These are phyloP conservation scores for Elongisporangium undulatum DNA, from an alignment of 352 stramenopile genomes.

Conservation along the genomic window DNA sequence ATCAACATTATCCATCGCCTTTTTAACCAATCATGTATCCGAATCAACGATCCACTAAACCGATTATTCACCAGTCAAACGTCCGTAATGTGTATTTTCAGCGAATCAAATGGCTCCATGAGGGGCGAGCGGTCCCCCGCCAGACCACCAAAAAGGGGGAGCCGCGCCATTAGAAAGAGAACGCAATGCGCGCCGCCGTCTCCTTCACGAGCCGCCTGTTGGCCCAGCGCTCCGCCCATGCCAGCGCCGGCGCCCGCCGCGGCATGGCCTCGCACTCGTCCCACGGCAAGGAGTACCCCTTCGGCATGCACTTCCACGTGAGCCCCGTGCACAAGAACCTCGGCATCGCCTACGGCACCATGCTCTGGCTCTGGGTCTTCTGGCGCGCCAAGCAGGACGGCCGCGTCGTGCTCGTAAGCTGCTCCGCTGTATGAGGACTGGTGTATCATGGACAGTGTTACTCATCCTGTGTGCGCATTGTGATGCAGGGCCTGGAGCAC, in stretches of 20 bases:
- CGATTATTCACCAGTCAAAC: constrained; percentile 13
- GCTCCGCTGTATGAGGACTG: background rate
- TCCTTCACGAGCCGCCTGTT: constrained; percentile 53
- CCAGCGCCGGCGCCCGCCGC: constrained; percentile 22
- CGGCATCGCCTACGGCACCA: constrained; percentile 79
- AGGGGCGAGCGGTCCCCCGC: background rate
- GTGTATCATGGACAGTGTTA: background rate
- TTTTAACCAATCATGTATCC: background rate
- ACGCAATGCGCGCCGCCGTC: constrained; percentile 29
- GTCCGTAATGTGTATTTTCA: background rate
- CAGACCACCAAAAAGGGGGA: constrained; percentile 3
- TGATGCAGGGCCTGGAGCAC: constrained; percentile 74
- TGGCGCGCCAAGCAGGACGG: constrained; percentile 88
- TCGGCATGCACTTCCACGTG: constrained; percentile 89
- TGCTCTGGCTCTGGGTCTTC: constrained; percentile 91
- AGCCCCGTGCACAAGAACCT: constrained; percentile 86
- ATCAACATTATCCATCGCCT: constrained; percentile 5
- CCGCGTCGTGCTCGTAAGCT: constrained; percentile 63
- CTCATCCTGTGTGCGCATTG: constrained; percentile 1
- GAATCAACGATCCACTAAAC: background rate
- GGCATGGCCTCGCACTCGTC: constrained; percentile 59
- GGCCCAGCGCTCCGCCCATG: constrained; percentile 3
- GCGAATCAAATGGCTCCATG: background rate
- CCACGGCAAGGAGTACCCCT: constrained; percentile 60
- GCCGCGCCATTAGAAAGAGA: constrained; percentile 4